These are phyloP conservation scores for Barnettozyma sp. DNA, from an alignment of 805 yeast species.

Conservation along the genomic window DNA sequence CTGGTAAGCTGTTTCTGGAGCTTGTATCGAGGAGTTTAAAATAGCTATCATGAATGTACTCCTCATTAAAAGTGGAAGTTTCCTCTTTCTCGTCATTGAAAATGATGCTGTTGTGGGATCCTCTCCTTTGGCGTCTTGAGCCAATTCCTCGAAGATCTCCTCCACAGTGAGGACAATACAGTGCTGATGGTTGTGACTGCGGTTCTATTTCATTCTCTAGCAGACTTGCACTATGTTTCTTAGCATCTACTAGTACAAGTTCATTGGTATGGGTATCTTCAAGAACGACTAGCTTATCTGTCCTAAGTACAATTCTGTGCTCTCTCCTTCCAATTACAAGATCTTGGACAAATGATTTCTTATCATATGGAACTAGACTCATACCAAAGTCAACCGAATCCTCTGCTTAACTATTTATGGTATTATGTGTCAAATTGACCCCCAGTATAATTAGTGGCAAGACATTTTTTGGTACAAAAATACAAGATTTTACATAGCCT, in stretches of 20 bases:
- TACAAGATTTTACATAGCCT: too few species aligned
- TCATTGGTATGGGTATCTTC: conserved; percentile 10
- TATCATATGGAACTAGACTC: neutral
- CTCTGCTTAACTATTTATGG: too few species aligned
- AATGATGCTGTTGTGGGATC: neutral
- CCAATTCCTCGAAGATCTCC: neutral
- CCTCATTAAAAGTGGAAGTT: neutral
- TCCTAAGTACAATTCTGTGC: conserved; percentile 1
- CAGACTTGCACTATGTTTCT: neutral
- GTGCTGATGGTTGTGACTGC: neutral
- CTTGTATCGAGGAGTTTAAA: conserved; percentile 19
- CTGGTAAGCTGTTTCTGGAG: conserved; percentile 32
- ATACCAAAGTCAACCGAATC: too few species aligned
- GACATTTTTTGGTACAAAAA: too few species aligned
- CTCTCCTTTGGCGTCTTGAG: neutral
- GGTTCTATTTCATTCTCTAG: neutral
- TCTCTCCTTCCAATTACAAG: conserved; percentile 2
- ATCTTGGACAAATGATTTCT: neutral
- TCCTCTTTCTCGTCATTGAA: neutral
- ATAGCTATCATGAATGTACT: conserved; percentile 14
- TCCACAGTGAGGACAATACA: conserved; percentile 12
- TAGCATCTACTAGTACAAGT: conserved; percentile 5
- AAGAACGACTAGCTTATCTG: conserved; percentile 4
- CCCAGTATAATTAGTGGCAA: too few species aligned
- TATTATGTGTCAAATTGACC: neutral